phyloP scores from a whole-genome alignment of 2,329 filamentous ascomycete species.

The Orbilia ellipsospora region DNA sequence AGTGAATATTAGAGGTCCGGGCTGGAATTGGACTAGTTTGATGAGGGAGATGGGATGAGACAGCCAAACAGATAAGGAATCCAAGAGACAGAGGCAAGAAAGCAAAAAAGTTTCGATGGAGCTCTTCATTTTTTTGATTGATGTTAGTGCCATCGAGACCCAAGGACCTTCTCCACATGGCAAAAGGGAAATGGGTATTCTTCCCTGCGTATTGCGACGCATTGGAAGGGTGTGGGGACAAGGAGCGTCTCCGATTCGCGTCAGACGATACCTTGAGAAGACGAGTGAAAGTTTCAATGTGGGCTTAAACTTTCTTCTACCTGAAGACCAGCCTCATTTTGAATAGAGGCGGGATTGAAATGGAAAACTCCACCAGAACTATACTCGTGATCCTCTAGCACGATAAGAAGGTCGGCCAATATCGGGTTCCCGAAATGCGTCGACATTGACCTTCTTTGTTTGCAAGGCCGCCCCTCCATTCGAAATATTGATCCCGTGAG shows the following conservation, averaged over 20 bases:
- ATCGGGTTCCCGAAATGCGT: slow-evolving; percentile 14
- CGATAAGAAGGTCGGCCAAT: slow-evolving; percentile 32
- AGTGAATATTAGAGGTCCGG: background rate
- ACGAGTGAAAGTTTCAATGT: slow-evolving; percentile 10
- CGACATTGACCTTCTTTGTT: slow-evolving; percentile 9
- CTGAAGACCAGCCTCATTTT: slow-evolving; percentile 23
- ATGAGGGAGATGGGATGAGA: slow-evolving; percentile 55
- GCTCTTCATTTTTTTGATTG: slow-evolving; percentile 42
- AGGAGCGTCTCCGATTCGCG: slow-evolving; percentile 56
- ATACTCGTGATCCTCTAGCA: slow-evolving; percentile 38
- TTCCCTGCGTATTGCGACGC: slow-evolving; percentile 46
- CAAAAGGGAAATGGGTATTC: slow-evolving; percentile 32
- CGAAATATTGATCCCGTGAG: slow-evolving; percentile 50
- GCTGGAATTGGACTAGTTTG: slow-evolving; percentile 49
- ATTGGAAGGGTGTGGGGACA: slow-evolving; percentile 41
- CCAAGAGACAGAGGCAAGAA: slow-evolving; percentile 18
- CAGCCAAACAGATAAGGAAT: slow-evolving; percentile 54
- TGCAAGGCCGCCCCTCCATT: slow-evolving; percentile 17
- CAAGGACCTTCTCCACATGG: slow-evolving; percentile 52
- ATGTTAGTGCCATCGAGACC: slow-evolving; percentile 30
- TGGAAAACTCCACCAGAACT: background rate
- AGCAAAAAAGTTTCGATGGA: slow-evolving; percentile 25
- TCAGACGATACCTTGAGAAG: slow-evolving; percentile 31
- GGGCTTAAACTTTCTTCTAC: slow-evolving; percentile 31
- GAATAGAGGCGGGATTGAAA: slow-evolving; percentile 1